Conservation (phyloP, 2,329 filamentous ascomycete genomes). For the Calonectria hawksworthii region DNA sequence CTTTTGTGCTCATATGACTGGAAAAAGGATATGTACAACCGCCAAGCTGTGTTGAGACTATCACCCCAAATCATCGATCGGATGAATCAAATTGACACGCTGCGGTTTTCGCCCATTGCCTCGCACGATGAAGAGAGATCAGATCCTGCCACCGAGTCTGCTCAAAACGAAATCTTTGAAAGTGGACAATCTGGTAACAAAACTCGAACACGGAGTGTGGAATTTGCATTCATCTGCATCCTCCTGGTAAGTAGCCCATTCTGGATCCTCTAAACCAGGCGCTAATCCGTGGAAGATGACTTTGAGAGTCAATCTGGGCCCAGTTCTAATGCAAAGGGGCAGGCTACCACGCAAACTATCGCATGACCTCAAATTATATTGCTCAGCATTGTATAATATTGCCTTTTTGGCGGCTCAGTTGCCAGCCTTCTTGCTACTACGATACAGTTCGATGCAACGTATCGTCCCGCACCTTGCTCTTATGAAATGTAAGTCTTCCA, state of each 20-base stretch:
- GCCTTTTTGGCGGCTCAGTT: neutral
- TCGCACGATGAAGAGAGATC: neutral
- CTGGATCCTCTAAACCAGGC: neutral
- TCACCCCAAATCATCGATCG: conserved; percentile 51
- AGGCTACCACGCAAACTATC: neutral
- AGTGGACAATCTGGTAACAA: neutral
- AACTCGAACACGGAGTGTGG: neutral
- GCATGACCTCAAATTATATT: neutral
- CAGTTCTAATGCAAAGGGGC: neutral
- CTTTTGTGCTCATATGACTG: conserved; percentile 62
- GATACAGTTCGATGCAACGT: neutral
- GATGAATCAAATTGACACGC: conserved; percentile 49
- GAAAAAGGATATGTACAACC: conserved; percentile 54
- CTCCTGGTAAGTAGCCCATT: neutral
- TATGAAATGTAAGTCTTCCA: neutral
- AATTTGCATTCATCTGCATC: conserved; percentile 7
- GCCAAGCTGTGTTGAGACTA: conserved; percentile 55
- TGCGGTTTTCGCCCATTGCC: neutral
- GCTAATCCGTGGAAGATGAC: neutral
- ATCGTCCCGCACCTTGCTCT: neutral
- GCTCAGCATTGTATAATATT: neutral
- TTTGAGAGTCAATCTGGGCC: neutral
- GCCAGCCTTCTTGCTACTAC: neutral
- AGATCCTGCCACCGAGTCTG: neutral
- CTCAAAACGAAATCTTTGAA: neutral